A percentile compares a stretch with the other conserved stretches of the same genome.
phyloP scores from a whole-genome alignment of 1,284 basidiomycete species.

The Agaricales sp. region DNA sequence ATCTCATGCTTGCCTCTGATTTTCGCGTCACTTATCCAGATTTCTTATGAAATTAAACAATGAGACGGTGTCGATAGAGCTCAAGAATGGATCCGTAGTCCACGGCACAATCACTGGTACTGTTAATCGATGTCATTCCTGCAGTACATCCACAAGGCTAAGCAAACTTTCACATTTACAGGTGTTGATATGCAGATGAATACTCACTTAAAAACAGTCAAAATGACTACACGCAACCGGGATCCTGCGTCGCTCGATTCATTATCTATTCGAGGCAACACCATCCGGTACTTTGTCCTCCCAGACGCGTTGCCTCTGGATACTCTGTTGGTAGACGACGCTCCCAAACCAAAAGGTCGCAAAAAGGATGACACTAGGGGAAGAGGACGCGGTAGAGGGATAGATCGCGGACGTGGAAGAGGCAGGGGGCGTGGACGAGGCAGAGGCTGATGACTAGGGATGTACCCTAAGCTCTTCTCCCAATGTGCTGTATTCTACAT shows the following conservation, averaged over 20 bases:
- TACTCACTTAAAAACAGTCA: conserved; percentile 94
- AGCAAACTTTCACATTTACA: conserved; percentile 28
- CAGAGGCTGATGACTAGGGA: conserved; percentile 38
- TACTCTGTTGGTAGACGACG: conserved; percentile 94
- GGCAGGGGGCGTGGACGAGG: conserved; percentile 34
- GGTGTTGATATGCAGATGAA: conserved; percentile 98
- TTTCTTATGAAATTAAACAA: conserved; percentile 99
- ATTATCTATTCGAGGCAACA: conserved; percentile 88
- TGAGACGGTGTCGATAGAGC: conserved; percentile 96
- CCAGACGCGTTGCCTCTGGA: conserved; percentile 95
- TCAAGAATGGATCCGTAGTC: conserved; percentile 95
- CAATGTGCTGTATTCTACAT: too few relatives aligned
- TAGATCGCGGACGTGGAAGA: conserved; percentile 31
- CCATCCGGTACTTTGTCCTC: conserved; percentile 90
- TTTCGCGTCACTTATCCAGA: conserved; percentile 29
- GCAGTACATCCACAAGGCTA: conserved; percentile 3
- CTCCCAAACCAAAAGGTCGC: conserved; percentile 88
- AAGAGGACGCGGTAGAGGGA: conserved; percentile 44
- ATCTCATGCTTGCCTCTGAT: conserved; percentile 4
- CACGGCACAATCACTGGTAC: conserved; percentile 97
- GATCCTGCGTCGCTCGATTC: conserved; percentile 78
- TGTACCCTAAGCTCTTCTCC: too few relatives aligned
- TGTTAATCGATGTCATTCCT: background rate
- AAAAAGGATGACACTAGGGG: conserved; percentile 70
- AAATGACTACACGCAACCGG: conserved; percentile 86